These are phyloP conservation scores for Astragalus glycyphyllos DNA, from an alignment of 306 rosid species.

Conservation along the genomic window DNA sequence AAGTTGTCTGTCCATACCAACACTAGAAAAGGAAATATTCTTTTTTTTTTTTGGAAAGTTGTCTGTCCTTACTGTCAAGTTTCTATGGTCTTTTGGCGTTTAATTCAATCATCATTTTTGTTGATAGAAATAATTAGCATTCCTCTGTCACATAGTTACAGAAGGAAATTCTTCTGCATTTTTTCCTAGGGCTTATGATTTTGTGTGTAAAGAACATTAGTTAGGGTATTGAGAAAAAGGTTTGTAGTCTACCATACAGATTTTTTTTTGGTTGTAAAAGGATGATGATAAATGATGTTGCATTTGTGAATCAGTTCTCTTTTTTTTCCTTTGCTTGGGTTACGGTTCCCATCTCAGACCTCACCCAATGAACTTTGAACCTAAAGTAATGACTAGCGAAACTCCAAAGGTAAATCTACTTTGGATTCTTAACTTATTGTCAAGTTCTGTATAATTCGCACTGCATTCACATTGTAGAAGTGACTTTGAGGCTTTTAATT, in stretches of 20 bases:
- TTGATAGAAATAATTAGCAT: conserved; percentile 37
- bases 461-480: too few species aligned
- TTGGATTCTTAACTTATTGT: too few species aligned
- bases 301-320: background rate
- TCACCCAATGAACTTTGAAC: background rate
- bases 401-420: too few species aligned
- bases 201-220: conserved; percentile 46
- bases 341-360: background rate
- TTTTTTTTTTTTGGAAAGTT: conserved; percentile 39
- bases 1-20: conserved; percentile 40
- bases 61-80: conserved; percentile 33
- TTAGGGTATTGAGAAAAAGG: conserved; percentile 35
- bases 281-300: conserved; percentile 14
- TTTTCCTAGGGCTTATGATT: conserved; percentile 21
- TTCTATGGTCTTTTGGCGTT: conserved; percentile 30
- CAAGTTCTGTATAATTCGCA: too few species aligned
- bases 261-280: conserved; percentile 19
- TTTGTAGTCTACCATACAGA: conserved; percentile 32
- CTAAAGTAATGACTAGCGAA: background rate
- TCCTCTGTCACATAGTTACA: conserved; percentile 35
- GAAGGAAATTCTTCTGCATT: conserved; percentile 45
- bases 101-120: conserved; percentile 41
- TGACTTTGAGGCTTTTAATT: too few species aligned
- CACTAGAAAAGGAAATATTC: conserved; percentile 27
- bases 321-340: background rate